phyloP scores from a whole-genome alignment of 139 green algal genomes.

The Diplosphaera chodatii region DNA sequence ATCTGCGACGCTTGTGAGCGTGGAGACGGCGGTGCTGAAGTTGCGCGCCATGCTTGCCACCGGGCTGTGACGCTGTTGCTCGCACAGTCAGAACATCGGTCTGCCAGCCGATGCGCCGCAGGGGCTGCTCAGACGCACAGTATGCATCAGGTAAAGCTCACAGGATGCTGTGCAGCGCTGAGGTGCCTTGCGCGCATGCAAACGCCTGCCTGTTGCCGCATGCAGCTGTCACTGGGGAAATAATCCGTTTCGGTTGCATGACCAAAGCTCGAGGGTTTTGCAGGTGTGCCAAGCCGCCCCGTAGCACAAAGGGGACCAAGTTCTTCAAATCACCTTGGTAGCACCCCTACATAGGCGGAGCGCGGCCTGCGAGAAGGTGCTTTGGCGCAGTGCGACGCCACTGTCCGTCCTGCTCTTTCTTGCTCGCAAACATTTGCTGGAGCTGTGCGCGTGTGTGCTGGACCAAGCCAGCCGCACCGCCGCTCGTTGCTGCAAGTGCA shows the following conservation, averaged over 20 bases:
- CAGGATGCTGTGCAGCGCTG: background rate
- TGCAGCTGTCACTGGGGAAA: background rate
- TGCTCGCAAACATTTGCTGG: too few species aligned
- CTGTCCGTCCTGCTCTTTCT: background rate
- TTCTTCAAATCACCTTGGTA: too few species aligned
- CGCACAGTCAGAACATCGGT: too few species aligned
- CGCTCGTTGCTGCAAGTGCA: too few species aligned
- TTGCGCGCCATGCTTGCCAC: background rate
- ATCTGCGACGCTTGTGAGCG: background rate
- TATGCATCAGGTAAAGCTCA: background rate
- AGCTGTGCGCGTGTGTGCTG: background rate
- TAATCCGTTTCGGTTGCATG: background rate
- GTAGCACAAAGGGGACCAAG: too few species aligned
- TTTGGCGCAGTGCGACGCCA: background rate
- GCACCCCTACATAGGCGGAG: too few species aligned
- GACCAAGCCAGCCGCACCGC: background rate
- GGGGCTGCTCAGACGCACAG: background rate
- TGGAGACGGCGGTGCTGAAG: background rate
- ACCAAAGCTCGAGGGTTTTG: too few species aligned
- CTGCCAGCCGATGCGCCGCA: too few species aligned
- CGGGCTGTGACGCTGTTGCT: too few species aligned
- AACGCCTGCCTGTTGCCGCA: background rate
- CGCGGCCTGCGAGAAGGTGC: background rate
- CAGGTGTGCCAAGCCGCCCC: too few species aligned
- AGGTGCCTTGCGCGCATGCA: background rate